These are phyloP conservation scores for Saccharomyces hybrid DNA, from an alignment of 1,139 yeast species.

Conservation along the genomic window DNA sequence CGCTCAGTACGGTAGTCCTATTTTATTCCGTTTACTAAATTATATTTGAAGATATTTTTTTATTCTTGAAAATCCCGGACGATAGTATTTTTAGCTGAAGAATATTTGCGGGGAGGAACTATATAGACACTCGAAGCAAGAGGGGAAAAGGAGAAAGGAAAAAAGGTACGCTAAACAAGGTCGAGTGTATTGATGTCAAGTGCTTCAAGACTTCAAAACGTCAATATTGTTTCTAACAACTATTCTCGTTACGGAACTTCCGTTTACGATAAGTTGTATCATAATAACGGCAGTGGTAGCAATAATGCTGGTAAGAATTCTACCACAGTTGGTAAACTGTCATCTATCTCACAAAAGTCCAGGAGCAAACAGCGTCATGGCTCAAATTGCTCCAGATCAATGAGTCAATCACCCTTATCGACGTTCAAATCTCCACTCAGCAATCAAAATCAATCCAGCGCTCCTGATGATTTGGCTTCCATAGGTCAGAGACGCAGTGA, in stretches of 20 bases:
- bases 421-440: neutral
- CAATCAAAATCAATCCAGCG: neutral
- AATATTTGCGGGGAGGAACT: neutral
- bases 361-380: neutral
- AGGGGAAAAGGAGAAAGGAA: neutral
- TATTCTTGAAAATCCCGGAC: neutral
- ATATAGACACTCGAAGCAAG: neutral
- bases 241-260: conserved; percentile 29
- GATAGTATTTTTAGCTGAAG: neutral
- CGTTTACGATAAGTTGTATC: conserved; percentile 23
- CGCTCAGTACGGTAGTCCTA: neutral
- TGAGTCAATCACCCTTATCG: neutral
- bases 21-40: neutral
- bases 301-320: conserved; percentile 1
- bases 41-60: neutral
- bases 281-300: conserved; percentile 2
- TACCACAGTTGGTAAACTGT: neutral
- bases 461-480: neutral
- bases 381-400: neutral
- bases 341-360: conserved; percentile 1
- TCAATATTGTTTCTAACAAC: conserved; percentile 23
- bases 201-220: conserved; percentile 3
- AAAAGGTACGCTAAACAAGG: neutral
- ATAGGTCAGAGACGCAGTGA: neutral
- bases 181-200: neutral